phyloP scores from a whole-genome alignment of 2,329 filamentous ascomycete species.

The Remersonia thermophila region DNA sequence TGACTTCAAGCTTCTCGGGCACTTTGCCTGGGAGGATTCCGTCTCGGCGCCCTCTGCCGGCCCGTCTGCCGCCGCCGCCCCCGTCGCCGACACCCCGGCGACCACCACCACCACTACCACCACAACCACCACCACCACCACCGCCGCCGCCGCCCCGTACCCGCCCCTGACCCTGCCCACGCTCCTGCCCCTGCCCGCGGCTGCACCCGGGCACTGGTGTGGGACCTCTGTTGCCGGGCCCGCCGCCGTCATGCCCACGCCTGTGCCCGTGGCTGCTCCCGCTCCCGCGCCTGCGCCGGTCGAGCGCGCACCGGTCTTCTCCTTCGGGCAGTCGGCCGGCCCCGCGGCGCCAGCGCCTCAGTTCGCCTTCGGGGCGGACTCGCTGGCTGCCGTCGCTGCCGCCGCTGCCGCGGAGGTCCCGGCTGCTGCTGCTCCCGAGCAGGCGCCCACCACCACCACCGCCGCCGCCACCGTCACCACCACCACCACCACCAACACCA shows the following conservation, averaged over 20 bases:
- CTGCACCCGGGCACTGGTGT: too few relatives aligned
- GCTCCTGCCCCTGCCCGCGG: too few relatives aligned
- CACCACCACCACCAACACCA: too few relatives aligned
- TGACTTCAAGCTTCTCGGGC: too few relatives aligned
- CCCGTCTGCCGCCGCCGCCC: background rate
- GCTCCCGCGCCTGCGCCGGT: too few relatives aligned
- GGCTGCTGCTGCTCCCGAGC: background rate
- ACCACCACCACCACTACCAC: too few relatives aligned
- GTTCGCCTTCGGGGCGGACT: conserved; percentile 3
- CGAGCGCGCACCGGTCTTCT: background rate
- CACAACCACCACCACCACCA: too few relatives aligned
- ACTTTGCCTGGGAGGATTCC: too few relatives aligned
- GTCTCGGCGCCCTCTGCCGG: background rate
- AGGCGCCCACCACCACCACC: too few relatives aligned
- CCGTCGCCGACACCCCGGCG: background rate
- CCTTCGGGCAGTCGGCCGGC: background rate
- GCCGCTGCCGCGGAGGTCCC: background rate
- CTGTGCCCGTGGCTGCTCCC: too few relatives aligned
- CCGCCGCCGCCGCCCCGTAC: background rate
- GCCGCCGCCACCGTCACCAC: too few relatives aligned
- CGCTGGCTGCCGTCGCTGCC: background rate
- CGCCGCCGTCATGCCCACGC: background rate
- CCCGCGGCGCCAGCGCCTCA: background rate
- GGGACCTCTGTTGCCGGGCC: too few relatives aligned
- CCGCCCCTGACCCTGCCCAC: background rate